A percentile compares a stretch with the other conserved stretches of the same genome.
phyloP scores from a whole-genome alignment of 768 basidiomycete genomes.

The Mycena venus region DNA sequence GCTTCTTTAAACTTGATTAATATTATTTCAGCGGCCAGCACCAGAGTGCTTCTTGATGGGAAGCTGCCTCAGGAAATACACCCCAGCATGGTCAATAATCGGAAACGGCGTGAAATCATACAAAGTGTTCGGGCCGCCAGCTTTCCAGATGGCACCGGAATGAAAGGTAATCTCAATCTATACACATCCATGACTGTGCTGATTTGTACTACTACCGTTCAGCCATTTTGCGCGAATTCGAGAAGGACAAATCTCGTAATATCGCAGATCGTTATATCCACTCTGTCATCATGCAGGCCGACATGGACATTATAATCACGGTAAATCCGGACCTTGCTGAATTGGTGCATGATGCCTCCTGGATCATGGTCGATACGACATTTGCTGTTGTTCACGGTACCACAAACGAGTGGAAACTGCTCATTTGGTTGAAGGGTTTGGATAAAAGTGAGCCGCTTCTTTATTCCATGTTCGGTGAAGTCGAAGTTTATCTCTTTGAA shows the following conservation, averaged over 20 bases:
- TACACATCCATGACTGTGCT: background rate
- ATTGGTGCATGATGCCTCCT: background rate
- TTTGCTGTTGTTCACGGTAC: constrained; percentile 6
- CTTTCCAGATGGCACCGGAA: background rate
- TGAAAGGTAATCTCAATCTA: too few relatives aligned
- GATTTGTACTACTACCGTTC: background rate
- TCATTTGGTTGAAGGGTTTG: constrained; percentile 7
- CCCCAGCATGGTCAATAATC: background rate
- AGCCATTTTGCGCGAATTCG: background rate
- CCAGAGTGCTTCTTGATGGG: background rate
- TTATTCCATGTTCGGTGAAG: background rate
- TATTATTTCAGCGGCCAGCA: background rate
- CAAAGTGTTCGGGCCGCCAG: background rate
- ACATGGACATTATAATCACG: constrained; percentile 1
- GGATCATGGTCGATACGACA: constrained; percentile 27
- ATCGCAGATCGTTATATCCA: constrained; percentile 4
- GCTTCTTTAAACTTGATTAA: background rate
- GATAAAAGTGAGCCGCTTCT: background rate
- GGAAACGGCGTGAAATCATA: background rate
- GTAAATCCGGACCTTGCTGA: background rate
- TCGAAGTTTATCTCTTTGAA: background rate
- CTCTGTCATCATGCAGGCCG: background rate
- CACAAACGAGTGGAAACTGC: constrained; percentile 19
- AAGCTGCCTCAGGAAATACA: background rate
- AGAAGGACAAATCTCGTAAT: background rate